Evolutionary conservation across 2,329 filamentous ascomycete species (phyloP).

Genomic region (Fusarium nanum): DNA sequence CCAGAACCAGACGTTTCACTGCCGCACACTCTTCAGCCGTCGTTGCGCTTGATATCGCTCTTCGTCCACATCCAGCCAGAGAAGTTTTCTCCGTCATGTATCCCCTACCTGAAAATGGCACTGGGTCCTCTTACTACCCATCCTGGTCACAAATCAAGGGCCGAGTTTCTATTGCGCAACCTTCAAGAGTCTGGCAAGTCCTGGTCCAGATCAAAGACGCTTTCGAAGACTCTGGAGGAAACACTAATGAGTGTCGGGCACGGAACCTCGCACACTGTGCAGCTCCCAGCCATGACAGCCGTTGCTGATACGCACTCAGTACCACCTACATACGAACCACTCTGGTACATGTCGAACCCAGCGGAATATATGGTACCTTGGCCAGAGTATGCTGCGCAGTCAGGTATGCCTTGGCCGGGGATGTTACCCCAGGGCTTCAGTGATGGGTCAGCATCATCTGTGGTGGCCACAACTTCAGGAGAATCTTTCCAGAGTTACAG

Average conservation of each 20-base stretch:
- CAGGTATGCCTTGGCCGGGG: slow-evolving; percentile 1
- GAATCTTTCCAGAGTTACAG: background rate
- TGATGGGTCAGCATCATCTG: background rate
- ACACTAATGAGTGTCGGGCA: background rate
- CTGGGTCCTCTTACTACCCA: slow-evolving; percentile 11
- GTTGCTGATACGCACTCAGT: background rate
- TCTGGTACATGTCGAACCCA: background rate
- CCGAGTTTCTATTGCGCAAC: slow-evolving; percentile 23
- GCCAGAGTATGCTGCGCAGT: background rate
- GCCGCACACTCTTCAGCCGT: slow-evolving; percentile 22
- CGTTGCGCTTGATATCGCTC: slow-evolving; percentile 33
- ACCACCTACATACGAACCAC: background rate
- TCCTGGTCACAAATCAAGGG: slow-evolving; percentile 14
- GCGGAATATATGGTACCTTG: background rate
- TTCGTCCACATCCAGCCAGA: slow-evolving; percentile 33
- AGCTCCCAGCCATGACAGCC: background rate
- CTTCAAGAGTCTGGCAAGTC: slow-evolving; percentile 36
- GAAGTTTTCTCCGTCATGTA: slow-evolving; percentile 42
- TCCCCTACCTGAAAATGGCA: slow-evolving; percentile 31
- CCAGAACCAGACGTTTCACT: background rate
- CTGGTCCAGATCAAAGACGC: slow-evolving; percentile 30
- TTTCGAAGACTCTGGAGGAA: slow-evolving; percentile 17
- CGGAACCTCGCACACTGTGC: background rate
- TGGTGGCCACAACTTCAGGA: background rate
- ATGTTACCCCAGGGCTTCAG: background rate